Percentiles rank a stretch among this genome's conserved stretches.
These are phyloP conservation scores for Boletus coccyginus DNA, from an alignment of 768 basidiomycete genomes.

Conservation along the genomic window DNA sequence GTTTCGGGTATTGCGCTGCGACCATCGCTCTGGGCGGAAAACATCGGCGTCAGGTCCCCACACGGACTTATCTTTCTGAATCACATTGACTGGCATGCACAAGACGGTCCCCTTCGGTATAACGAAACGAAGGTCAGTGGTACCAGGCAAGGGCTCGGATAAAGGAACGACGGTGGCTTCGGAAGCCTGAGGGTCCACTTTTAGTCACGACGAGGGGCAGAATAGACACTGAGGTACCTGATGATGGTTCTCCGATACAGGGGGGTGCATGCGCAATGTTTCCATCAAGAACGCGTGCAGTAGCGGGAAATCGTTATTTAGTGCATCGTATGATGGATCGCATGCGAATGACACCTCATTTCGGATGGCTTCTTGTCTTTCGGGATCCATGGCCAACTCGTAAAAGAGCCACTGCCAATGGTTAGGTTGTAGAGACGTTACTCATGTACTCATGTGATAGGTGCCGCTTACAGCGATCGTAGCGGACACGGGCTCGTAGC, in stretches of 20 bases:
- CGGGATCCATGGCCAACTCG: slow-evolving; percentile 50
- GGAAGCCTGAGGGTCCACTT: slow-evolving; percentile 37
- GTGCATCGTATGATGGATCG: slow-evolving; percentile 50
- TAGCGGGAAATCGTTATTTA: slow-evolving; percentile 49
- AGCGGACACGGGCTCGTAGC: slow-evolving; percentile 41
- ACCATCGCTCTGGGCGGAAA: slow-evolving; percentile 66
- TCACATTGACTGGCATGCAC: slow-evolving; percentile 54
- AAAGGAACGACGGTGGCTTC: slow-evolving; percentile 55
- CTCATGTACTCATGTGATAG: neutral
- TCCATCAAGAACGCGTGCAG: slow-evolving; percentile 63
- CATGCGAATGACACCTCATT: slow-evolving; percentile 46
- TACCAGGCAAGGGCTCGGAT: slow-evolving; percentile 47
- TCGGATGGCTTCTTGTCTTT: slow-evolving; percentile 55
- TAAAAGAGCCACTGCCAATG: slow-evolving; percentile 59
- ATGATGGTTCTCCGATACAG: slow-evolving; percentile 65
- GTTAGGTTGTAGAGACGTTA: slow-evolving; percentile 3
- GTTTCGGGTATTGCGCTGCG: slow-evolving; percentile 38
- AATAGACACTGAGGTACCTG: slow-evolving; percentile 35
- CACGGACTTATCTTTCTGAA: slow-evolving; percentile 47
- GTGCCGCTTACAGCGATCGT: slow-evolving; percentile 30
- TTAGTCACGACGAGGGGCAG: slow-evolving; percentile 4
- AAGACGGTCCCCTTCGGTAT: slow-evolving; percentile 58
- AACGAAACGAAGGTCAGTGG: slow-evolving; percentile 39
- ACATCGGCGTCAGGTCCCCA: slow-evolving; percentile 61
- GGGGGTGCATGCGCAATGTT: slow-evolving; percentile 58